Evolutionary conservation across 2,329 filamentous ascomycete genomes (phyloP).

Genomic region (Ophioceras dolichostomum): DNA sequence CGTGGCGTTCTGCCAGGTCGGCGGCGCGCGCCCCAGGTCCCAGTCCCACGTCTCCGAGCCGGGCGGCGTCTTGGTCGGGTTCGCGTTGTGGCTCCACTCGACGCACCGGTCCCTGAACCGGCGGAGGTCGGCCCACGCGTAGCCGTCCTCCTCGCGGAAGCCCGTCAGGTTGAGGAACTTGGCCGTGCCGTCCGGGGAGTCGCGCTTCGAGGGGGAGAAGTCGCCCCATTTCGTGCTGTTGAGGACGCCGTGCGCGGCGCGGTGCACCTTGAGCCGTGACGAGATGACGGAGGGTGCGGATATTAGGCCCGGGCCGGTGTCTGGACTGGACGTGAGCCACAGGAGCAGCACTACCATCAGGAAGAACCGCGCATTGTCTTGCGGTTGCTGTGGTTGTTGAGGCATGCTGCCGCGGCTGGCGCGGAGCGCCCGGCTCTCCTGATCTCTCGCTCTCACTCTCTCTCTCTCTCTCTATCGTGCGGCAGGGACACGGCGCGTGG

Average conservation of each 20-base stretch:
- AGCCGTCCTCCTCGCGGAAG: constrained; percentile 59
- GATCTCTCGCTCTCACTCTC: too few relatives aligned
- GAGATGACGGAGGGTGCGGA: constrained; percentile 26
- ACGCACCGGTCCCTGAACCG: constrained; percentile 53
- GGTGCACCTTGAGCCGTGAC: constrained; percentile 37
- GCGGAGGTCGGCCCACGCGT: constrained; percentile 64
- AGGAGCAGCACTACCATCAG: constrained; percentile 30
- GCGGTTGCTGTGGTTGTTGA: too few relatives aligned
- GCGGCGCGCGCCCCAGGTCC: constrained; percentile 17
- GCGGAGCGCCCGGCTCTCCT: too few relatives aligned
- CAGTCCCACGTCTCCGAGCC: constrained; percentile 12
- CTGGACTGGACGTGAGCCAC: constrained; percentile 29
- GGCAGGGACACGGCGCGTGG: too few relatives aligned
- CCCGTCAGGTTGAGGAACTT: constrained; percentile 64
- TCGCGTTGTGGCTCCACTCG: constrained; percentile 44
- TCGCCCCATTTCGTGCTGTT: constrained; percentile 48
- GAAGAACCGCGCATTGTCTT: constrained; percentile 28
- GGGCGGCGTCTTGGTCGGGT: constrained; percentile 8
- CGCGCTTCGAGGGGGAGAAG: constrained; percentile 32
- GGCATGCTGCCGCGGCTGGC: constrained; percentile 30
- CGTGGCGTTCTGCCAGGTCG: constrained; percentile 68
- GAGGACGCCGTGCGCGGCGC: constrained; percentile 37
- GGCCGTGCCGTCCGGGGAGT: constrained; percentile 15
- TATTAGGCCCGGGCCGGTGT: constrained; percentile 27
- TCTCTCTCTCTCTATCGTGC: too few relatives aligned